Conservation (phyloP, 768 basidiomycete species). For the Tulasnella sp. region DNA sequence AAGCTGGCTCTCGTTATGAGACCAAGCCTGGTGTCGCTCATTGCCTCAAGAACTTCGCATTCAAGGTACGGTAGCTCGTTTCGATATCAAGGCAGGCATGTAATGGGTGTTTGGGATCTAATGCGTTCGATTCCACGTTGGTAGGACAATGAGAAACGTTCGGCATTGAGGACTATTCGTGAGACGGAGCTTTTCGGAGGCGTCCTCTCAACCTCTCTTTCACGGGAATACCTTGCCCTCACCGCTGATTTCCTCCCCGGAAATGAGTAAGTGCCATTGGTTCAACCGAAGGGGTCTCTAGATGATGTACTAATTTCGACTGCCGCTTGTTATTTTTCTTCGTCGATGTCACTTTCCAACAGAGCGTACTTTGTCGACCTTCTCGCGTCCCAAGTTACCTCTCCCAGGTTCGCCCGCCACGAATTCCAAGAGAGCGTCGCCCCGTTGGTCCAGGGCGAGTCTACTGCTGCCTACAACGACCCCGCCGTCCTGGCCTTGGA, state of each 20-base stretch:
- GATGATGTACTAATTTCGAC: background rate
- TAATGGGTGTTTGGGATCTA: background rate
- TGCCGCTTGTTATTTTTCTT: background rate
- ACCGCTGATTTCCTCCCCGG: conserved; percentile 94
- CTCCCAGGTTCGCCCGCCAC: conserved; percentile 59
- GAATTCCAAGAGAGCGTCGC: conserved; percentile 47
- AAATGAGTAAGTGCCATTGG: conserved; percentile 76
- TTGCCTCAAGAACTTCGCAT: conserved; percentile 95
- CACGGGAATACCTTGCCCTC: conserved; percentile 85
- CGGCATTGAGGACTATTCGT: conserved; percentile 83
- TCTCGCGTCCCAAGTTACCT: conserved; percentile 77
- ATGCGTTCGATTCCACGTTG: background rate
- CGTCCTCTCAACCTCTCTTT: conserved; percentile 75
- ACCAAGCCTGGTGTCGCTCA: conserved; percentile 85
- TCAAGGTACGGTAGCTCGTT: conserved; percentile 69
- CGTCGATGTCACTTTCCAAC: conserved; percentile 23
- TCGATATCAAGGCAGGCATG: background rate
- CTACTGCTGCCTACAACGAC: conserved; percentile 54
- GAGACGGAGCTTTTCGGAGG: conserved; percentile 94
- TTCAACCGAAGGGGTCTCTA: background rate
- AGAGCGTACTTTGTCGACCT: conserved; percentile 89
- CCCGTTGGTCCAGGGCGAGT: conserved; percentile 67
- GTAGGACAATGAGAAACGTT: conserved; percentile 81
- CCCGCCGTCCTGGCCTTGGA: conserved; percentile 75
- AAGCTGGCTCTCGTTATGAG: conserved; percentile 89